Evolutionary conservation across 2,329 filamentous ascomycete genomes (phyloP), one percentile per base, ranked within the genome.

Genomic region (Phyllosticta citriasiana): DNA sequence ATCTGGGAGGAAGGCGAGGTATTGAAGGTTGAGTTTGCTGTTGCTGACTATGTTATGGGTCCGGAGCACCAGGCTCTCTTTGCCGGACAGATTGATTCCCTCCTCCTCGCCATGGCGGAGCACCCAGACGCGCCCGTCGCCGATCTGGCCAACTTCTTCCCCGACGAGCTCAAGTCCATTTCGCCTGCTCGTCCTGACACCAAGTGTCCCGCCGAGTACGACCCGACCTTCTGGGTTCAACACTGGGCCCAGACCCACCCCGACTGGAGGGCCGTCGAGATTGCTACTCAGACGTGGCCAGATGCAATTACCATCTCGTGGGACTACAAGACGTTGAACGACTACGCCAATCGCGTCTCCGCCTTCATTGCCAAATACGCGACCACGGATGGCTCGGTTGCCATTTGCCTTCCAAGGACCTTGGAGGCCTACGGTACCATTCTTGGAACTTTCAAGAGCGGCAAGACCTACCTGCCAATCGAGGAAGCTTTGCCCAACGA

Each of bases 151-250:
- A 66, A 65, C 33, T 59, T 66, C 30, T 62, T 73, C 9, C 65
- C 70, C 5, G 50, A 51, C 1, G 50, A 65, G 0, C 63, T 88
- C 0, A 80, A 88, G 54, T 88, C 89, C 0, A 78, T 88, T n/a
- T 77, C 82, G 0, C 83, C 88, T 2, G 78, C 89, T 0, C 76
- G 79, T 53, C 73, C 82, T 4, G 71, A 78, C 0, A 74, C 76
- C 0, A 78, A 95, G 3, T 72, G 79, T 0, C 81, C 84, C 0
- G 73, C 80, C 0, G 80, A 85, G 0, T 66, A 71, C 1, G 77
- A 89, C 3, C 73, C 94, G 8, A 90, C 95, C 68, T 78, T 89
- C 60, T 89, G 93, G 64, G 85, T 94, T 8, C 88, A 92, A 68
- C 66, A 72, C 0, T 82, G 83, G 26, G 85, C 86, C 0, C 50